Conservation (phyloP, 495 filamentous ascomycete genomes). For the Penicillium fimorum region DNA sequence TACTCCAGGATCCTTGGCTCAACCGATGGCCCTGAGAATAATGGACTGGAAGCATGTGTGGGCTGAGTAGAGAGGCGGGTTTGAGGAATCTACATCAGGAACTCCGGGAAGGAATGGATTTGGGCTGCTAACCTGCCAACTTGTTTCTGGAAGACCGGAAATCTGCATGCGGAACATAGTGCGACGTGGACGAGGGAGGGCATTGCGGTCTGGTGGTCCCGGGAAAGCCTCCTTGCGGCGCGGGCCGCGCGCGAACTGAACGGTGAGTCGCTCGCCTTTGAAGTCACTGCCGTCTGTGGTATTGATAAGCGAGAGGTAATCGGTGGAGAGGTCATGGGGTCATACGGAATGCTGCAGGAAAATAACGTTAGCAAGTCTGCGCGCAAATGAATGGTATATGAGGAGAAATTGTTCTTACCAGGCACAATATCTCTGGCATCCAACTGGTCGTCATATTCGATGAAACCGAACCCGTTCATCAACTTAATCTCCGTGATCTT, state of each 20-base stretch:
- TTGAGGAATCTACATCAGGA: conserved; percentile 29
- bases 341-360: conserved; percentile 53
- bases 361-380: conserved; percentile 18
- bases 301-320: conserved; percentile 18
- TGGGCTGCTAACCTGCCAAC: conserved; percentile 98
- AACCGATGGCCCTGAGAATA: conserved; percentile 8
- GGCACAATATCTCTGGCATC: conserved; percentile 97
- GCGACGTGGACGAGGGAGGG: conserved; percentile 84
- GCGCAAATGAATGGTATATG: neutral
- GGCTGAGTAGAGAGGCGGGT: conserved; percentile 13
- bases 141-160: conserved; percentile 97
- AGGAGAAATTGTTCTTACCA: conserved; percentile 54
- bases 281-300: conserved; percentile 89
- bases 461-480: conserved; percentile 99
- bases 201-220: conserved; percentile 64
- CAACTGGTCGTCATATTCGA: conserved; percentile 97
- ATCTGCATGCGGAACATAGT: conserved; percentile 96
- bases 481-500: conserved; percentile 99
- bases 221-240: conserved; percentile 79
- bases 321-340: conserved; percentile 18
- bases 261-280: conserved; percentile 93
- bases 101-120: conserved; percentile 52
- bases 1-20: conserved; percentile 14
- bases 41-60: conserved; percentile 15
- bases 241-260: conserved; percentile 94